Conservation (phyloP, 371 early-diverging fungal species). For the Zopfochytrium polystomum region DNA sequence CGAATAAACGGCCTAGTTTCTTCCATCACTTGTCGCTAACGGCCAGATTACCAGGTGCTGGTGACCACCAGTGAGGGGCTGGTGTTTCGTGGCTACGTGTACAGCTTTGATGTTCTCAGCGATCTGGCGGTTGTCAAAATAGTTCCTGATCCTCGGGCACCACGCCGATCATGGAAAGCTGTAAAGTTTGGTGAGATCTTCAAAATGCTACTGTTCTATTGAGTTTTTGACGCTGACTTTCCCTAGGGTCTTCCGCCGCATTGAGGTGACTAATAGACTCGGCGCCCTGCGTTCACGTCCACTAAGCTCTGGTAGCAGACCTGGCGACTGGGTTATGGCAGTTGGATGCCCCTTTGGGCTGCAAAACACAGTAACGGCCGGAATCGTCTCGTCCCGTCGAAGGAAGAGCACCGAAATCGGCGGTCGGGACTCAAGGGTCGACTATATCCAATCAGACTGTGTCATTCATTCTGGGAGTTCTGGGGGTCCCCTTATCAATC, state of each 20-base stretch:
- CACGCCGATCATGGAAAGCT: conserved; percentile 16
- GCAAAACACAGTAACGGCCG: conserved; percentile 44
- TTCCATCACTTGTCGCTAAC: conserved; percentile 2
- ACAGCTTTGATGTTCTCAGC: conserved; percentile 38
- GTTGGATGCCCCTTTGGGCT: conserved; percentile 49
- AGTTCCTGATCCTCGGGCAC: too few species aligned
- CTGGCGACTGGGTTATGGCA: conserved; percentile 46
- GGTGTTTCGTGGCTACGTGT: conserved; percentile 30
- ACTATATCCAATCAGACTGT: conserved; percentile 48
- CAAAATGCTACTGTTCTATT: neutral
- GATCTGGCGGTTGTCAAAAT: conserved; percentile 45
- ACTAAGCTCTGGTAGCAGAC: conserved; percentile 12
- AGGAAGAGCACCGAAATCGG: conserved; percentile 37
- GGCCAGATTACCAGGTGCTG: conserved; percentile 18
- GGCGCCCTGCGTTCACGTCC: neutral
- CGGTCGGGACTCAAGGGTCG: conserved; percentile 32
- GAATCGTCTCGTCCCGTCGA: conserved; percentile 37
- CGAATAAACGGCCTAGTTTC: neutral
- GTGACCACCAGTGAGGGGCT: conserved; percentile 38
- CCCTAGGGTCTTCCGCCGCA: conserved; percentile 8
- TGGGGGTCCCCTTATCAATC: conserved; percentile 46
- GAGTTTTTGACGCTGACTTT: neutral
- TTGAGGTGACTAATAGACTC: conserved; percentile 8
- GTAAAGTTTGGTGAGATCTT: conserved; percentile 17
- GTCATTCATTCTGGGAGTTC: conserved; percentile 45